phyloP scores from a whole-genome alignment of 2,329 filamentous ascomycete species.

The Byssochlamys sp. region DNA sequence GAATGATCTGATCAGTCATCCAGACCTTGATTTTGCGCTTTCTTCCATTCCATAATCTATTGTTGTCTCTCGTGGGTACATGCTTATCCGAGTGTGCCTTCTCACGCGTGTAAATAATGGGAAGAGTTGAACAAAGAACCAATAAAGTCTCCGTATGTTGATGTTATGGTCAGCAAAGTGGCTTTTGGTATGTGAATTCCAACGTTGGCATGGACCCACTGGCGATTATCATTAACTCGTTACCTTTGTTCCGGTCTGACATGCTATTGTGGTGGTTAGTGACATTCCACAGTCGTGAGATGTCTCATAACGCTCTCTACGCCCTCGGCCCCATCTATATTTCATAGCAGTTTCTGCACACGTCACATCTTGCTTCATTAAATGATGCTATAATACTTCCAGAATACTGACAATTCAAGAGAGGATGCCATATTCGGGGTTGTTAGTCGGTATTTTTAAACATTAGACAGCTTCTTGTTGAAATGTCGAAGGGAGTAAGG shows the following conservation, averaged over 20 bases:
- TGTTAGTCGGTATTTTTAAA: not conserved
- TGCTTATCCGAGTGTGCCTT: not conserved
- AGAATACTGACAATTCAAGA: too few relatives aligned
- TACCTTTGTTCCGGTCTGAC: not conserved
- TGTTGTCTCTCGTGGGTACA: not conserved
- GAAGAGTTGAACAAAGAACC: not conserved
- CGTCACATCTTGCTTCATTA: not conserved
- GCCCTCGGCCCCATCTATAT: not conserved
- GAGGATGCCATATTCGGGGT: too few relatives aligned
- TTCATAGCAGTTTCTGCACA: not conserved
- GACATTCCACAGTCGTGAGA: slow-evolving; percentile 9
- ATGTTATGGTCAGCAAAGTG: not conserved
- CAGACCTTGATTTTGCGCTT: not conserved
- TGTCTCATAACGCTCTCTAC: not conserved
- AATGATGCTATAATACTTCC: too few relatives aligned
- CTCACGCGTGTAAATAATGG: not conserved
- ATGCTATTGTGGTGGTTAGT: not conserved
- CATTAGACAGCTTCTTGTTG: not conserved
- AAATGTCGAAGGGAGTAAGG: not conserved
- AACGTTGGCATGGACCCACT: slow-evolving; percentile 1
- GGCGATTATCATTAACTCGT: not conserved
- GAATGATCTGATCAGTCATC: not conserved
- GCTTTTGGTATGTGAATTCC: slow-evolving; percentile 6
- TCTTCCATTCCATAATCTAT: not conserved
- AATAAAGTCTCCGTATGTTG: not conserved